Conservation (phyloP, 148 eudicot genomes). For the Suaeda aralocaspica region DNA sequence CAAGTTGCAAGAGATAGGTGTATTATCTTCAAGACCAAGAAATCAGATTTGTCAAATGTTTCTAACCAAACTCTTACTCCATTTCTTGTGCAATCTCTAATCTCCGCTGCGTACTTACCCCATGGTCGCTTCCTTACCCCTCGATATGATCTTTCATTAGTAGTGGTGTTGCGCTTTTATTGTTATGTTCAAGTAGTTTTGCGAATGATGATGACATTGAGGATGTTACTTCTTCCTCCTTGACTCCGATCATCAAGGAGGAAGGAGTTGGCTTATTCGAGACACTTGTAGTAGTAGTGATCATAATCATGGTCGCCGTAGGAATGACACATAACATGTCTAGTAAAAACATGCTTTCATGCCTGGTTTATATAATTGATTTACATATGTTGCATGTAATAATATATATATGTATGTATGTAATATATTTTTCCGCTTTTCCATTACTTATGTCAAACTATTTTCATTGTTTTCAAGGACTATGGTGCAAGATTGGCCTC, state of each 20-base stretch:
- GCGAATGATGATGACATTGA: neutral
- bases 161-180: neutral
- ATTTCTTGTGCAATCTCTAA: slow-evolving; percentile 70
- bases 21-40: neutral
- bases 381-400: no score
- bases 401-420: no score
- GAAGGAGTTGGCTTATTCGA: neutral
- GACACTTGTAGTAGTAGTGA: neutral
- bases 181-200: no score
- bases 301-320: slow-evolving; percentile 18
- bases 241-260: slow-evolving; percentile 8
- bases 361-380: no score
- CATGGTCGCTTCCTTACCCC: slow-evolving; percentile 72
- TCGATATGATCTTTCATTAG: slow-evolving; percentile 29
- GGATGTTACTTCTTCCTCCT: slow-evolving; percentile 47
- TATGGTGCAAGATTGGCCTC: no score
- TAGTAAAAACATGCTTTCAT: slow-evolving; percentile 58
- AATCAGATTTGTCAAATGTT: neutral
- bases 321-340: slow-evolving; percentile 32
- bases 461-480: no score
- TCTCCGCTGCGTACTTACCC: slow-evolving; percentile 81
- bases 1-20: no score
- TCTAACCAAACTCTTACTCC: slow-evolving; percentile 50
- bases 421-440: no score
- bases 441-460: no score